Evolutionary conservation across 1,284 basidiomycete species (phyloP), one percentile per base, ranked within the genome.

Genomic region (Coniophora puteana): DNA sequence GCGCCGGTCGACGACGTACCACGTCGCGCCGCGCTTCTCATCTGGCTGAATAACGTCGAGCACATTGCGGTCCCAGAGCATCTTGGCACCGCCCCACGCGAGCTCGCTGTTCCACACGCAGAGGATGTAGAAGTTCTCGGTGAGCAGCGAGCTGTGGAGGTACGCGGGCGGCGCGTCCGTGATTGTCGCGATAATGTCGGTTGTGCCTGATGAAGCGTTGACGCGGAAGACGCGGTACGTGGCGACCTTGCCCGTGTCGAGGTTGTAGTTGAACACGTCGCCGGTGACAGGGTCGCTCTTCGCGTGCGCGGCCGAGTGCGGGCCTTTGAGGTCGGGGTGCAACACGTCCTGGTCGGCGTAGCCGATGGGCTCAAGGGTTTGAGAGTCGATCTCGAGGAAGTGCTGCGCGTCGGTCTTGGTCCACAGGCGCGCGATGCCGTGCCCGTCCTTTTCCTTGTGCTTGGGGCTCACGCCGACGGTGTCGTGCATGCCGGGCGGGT

Each of bases 1-100:
- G 36, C 55, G 53, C 33, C 62, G 57, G 44, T 68, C 64, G 30
- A 67, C 42, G 36, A 68, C 55, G 24, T 68, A 67, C 57, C 66
- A 68, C 17, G 59, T 16, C 0, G 61, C 49, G 30, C 57, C 49
- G 18, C 40, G 38, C 20, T 55, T 49, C 0, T 57, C 49, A 17
- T 63, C 51, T 22, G 54, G 48, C 18, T 54, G 50, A 28, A 67
- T 62, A 6, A 59, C 50, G 10, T 62, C 54, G 11, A 62, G 52
- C 4, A 63, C 38, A 39, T 63, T 67, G 36, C 47, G 45, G 46
- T 54, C 47, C 62, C 64, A 50, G 35, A 57, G 3, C 2, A 66
- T 50, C 39, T 55, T 58, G 8, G 45, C 37, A n/a, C 59, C 59
- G 18, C 54, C 47, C 56, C 56, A 58, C 12, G 53, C 35, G 36